A percentile compares a stretch with the other conserved stretches of the same genome.
Evolutionary conservation across 2,329 filamentous ascomycete species (phyloP).

Genomic region (Fusarium tuaranense): DNA sequence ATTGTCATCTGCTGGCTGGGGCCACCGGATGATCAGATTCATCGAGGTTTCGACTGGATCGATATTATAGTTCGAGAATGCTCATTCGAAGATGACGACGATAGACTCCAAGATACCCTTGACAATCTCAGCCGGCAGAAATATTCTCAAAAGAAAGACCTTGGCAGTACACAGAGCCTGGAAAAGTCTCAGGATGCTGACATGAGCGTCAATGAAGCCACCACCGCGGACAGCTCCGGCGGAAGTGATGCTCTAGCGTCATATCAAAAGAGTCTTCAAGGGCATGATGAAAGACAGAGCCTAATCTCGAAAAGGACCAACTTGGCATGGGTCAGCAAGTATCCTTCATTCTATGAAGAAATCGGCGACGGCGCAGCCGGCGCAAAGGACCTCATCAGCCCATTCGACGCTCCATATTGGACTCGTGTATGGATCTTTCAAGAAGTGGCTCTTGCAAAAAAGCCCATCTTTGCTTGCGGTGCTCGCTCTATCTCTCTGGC

Average conservation of each 20-base stretch:
- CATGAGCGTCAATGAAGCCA: background rate
- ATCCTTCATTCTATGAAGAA: background rate
- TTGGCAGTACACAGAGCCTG: background rate
- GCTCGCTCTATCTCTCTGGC: background rate
- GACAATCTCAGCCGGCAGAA: too few species aligned
- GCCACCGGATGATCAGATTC: background rate
- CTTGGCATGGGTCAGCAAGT: background rate
- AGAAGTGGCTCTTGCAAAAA: conserved; percentile 9
- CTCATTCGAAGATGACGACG: background rate
- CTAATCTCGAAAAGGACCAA: background rate
- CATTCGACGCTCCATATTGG: background rate
- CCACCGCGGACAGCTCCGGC: background rate
- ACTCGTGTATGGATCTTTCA: conserved; percentile 17
- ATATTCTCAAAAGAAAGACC: background rate
- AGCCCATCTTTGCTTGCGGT: conserved; percentile 11
- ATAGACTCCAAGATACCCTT: background rate
- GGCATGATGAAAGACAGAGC: background rate
- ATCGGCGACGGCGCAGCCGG: background rate
- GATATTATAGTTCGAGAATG: background rate
- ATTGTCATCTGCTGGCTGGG: conserved; percentile 12
- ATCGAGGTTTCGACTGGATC: background rate
- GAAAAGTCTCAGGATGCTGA: background rate
- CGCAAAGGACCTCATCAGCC: background rate
- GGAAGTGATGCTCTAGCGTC: background rate
- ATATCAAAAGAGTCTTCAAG: background rate